phyloP scores from a whole-genome alignment of 805 yeast species.

The Teunomyces tritomae region DNA sequence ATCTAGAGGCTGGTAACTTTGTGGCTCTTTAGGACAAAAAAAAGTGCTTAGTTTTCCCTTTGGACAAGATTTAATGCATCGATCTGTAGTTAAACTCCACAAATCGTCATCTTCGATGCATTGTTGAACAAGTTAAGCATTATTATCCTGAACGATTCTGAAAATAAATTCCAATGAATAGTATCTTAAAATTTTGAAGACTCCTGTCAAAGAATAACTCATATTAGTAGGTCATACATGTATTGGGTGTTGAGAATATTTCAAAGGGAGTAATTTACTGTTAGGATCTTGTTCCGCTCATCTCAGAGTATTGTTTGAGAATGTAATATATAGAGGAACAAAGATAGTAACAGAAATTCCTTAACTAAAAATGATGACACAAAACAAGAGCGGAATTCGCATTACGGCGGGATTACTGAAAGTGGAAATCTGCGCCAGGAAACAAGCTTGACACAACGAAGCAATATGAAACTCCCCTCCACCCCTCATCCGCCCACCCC shows the following conservation, averaged over 20 bases:
- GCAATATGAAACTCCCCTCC: too few relatives aligned
- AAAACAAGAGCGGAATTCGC: neutral
- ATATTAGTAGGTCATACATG: too few relatives aligned
- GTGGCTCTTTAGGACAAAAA: neutral
- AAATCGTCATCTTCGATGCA: neutral
- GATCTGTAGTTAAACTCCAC: neutral
- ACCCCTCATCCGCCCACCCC: too few relatives aligned
- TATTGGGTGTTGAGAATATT: too few relatives aligned
- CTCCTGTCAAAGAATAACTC: too few relatives aligned
- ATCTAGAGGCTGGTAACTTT: constrained; percentile 49
- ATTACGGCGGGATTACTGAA: neutral
- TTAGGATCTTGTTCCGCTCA: neutral
- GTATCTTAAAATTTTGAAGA: too few relatives aligned
- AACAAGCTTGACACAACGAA: neutral
- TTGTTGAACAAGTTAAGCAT: neutral
- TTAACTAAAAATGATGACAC: too few relatives aligned
- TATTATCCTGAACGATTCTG: too few relatives aligned
- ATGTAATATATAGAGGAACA: too few relatives aligned
- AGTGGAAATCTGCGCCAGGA: neutral
- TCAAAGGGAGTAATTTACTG: too few relatives aligned
- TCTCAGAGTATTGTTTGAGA: neutral
- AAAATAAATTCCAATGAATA: too few relatives aligned
- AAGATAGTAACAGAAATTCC: too few relatives aligned
- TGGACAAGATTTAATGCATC: neutral
- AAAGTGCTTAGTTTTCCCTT: neutral